Evolutionary conservation across 768 basidiomycete genomes (phyloP).

Genomic region (Termitomyces sp.): DNA sequence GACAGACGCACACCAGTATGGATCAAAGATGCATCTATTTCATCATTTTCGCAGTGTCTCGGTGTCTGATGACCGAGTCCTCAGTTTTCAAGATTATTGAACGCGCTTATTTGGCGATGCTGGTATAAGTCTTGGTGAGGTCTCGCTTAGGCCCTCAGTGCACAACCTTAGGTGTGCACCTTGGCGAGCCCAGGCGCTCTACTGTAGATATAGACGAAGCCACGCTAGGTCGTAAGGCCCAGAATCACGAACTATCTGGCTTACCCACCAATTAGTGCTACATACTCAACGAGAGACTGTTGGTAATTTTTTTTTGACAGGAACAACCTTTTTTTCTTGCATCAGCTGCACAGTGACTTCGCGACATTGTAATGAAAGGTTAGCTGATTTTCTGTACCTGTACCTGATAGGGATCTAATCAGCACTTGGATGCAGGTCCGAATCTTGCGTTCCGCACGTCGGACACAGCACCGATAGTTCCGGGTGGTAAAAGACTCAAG

Average conservation of each 20-base stretch:
- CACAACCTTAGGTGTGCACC: too few relatives aligned
- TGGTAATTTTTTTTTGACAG: not conserved
- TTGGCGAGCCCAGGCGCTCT: not conserved
- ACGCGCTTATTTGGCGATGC: not conserved
- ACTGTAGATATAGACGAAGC: not conserved
- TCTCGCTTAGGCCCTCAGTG: too few relatives aligned
- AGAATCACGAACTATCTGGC: too few relatives aligned
- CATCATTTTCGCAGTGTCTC: not conserved
- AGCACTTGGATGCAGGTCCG: not conserved
- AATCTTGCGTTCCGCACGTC: not conserved
- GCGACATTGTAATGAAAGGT: not conserved
- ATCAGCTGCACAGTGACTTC: not conserved
- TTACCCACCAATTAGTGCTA: not conserved
- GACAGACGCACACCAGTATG: not conserved
- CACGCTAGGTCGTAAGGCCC: too few relatives aligned
- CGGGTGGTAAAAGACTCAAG: not conserved
- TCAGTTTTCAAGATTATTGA: too few relatives aligned
- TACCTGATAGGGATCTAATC: slow-evolving; percentile 1
- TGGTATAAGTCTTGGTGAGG: too few relatives aligned
- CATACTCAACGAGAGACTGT: not conserved
- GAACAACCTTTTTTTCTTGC: not conserved
- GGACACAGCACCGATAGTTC: not conserved
- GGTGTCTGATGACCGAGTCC: not conserved
- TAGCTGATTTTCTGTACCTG: not conserved
- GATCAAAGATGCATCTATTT: not conserved